phyloP scores from a whole-genome alignment of 345 rosid species.

The Trapa bicornis region DNA sequence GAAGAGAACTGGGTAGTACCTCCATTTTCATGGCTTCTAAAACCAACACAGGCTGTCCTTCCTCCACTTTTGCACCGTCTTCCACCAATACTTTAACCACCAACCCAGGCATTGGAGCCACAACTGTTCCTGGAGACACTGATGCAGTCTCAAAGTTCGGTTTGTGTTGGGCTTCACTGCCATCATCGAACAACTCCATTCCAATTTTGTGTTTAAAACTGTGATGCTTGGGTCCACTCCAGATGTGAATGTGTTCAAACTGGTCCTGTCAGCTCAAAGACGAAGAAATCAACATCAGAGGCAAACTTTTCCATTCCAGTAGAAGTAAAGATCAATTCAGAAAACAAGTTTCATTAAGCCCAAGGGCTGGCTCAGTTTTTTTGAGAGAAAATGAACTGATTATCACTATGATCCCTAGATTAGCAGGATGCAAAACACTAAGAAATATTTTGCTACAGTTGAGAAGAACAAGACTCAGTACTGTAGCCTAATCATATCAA shows the following conservation, averaged over 20 bases:
- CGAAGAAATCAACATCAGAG: neutral
- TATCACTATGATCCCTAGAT: neutral
- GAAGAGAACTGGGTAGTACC: conserved; percentile 27
- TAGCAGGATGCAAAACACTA: neutral
- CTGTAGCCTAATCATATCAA: too few species aligned
- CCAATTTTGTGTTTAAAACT: conserved; percentile 60
- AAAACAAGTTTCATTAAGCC: neutral
- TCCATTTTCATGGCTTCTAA: conserved; percentile 99
- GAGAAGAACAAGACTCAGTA: neutral
- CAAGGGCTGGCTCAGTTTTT: neutral
- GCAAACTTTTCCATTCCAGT: neutral
- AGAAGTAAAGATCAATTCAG: neutral
- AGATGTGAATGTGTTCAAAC: conserved; percentile 56
- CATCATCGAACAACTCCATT: conserved; percentile 36
- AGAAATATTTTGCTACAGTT: neutral
- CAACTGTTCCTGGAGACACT: conserved; percentile 54
- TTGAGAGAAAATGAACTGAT: neutral
- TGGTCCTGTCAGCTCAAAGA: conserved; percentile 33
- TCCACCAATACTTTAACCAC: conserved; percentile 73
- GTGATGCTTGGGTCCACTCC: conserved; percentile 56
- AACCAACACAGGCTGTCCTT: conserved; percentile 70
- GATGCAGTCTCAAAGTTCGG: conserved; percentile 34
- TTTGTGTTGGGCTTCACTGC: conserved; percentile 42
- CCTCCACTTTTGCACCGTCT: conserved; percentile 58
- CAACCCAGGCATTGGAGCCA: conserved; percentile 93